These are phyloP conservation scores for Zygoascus meyerae DNA, from an alignment of 1,139 yeast genomes.

Conservation along the genomic window DNA sequence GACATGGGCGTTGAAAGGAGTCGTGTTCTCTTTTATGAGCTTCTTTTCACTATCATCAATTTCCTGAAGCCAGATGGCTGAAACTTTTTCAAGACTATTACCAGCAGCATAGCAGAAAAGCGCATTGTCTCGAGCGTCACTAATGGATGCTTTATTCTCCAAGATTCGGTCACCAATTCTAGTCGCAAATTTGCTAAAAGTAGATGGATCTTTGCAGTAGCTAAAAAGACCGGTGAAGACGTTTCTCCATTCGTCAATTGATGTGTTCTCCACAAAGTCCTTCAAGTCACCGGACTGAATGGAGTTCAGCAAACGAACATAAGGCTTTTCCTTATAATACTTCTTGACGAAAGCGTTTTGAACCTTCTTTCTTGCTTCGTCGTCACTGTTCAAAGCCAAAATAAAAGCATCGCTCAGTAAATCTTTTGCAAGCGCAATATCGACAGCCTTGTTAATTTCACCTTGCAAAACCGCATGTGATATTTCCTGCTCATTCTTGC, in stretches of 20 bases:
- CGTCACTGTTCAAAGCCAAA: conserved; percentile 66
- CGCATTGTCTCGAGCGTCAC: conserved; percentile 60
- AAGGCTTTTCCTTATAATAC: conserved; percentile 47
- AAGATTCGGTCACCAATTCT: conserved; percentile 70
- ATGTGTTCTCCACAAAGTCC: conserved; percentile 75
- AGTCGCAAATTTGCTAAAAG: conserved; percentile 51
- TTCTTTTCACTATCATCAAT: conserved; percentile 32
- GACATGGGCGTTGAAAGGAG: conserved; percentile 83
- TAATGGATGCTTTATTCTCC: conserved; percentile 18
- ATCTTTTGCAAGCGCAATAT: conserved; percentile 57
- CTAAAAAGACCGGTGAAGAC: conserved; percentile 67
- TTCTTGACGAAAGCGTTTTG: conserved; percentile 63
- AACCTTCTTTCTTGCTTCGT: conserved; percentile 55
- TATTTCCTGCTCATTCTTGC: conserved; percentile 45
- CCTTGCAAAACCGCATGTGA: conserved; percentile 57
- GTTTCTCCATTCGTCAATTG: conserved; percentile 76
- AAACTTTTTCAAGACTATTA: conserved; percentile 69
- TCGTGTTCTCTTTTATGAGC: conserved; percentile 17
- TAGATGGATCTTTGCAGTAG: conserved; percentile 39
- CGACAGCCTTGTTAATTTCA: conserved; percentile 62
- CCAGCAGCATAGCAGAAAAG: conserved; percentile 77
- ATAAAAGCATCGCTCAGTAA: conserved; percentile 74
- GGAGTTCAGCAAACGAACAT: conserved; percentile 70
- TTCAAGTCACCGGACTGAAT: conserved; percentile 51
- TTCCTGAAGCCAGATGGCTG: conserved; percentile 80